These are phyloP conservation scores for Melaleuca quinquenervia DNA, from an alignment of 345 rosid genomes.

Conservation along the genomic window DNA sequence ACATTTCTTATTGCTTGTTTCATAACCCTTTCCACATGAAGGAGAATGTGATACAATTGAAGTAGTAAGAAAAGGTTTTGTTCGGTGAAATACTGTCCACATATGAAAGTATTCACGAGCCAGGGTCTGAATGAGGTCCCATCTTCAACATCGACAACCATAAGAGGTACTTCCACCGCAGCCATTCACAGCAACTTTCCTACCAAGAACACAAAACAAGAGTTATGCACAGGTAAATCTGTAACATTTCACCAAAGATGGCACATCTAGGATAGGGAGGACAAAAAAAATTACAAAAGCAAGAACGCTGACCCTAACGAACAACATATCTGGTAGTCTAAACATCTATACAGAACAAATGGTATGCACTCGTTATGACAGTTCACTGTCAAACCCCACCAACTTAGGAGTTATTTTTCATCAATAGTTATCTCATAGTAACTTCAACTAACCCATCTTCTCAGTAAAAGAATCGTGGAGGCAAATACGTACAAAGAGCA, in stretches of 20 bases:
- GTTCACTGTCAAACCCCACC: neutral
- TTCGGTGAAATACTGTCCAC: neutral
- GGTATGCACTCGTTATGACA: neutral
- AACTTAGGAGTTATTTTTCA: neutral
- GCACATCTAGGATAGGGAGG: neutral
- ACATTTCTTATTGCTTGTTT: neutral
- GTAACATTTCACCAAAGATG: neutral
- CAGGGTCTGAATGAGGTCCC: neutral
- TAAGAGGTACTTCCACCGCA: neutral
- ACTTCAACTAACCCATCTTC: neutral
- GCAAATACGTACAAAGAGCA: neutral
- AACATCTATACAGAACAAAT: neutral
- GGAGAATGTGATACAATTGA: neutral
- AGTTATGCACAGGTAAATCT: neutral
- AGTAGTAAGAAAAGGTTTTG: neutral
- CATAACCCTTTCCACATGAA: neutral
- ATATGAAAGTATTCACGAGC: neutral
- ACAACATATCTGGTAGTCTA: neutral
- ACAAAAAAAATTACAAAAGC: neutral
- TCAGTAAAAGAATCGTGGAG: neutral
- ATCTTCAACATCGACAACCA: neutral
- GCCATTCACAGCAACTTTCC: neutral
- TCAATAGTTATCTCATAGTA: neutral
- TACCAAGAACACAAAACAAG: neutral
- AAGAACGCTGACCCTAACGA: neutral